Base-by-base conservation (phyloP, 106 monocot species). In the Dioscorea dumetorum region DNA sequence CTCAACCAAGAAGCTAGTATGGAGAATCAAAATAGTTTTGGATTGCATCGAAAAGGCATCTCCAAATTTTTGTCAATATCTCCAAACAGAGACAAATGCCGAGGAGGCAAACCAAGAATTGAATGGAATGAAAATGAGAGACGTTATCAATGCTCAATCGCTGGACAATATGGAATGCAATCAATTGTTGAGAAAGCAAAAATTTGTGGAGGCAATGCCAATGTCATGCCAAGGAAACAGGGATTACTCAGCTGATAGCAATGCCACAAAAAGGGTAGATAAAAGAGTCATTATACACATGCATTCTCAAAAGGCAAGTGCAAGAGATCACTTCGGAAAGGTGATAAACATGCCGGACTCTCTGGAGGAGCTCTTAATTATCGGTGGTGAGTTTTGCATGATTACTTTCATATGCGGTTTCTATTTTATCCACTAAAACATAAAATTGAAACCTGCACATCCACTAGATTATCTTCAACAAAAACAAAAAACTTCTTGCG, bases 201-300 rank as follows among this genome's bases (percentile, higher is more conserved):
- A 41, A 41, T 41, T 41, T 41, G 41, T 10, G 0, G 41, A 41
- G 41, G 10, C 41, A 41, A 41, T 41, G 41, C 10, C 41, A 41
- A 41, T 41, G 5, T 41, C 41, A 41, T 10, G 10, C 6, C 5
- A 1, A 41, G 6, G 41, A 41, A 41, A 41, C 41, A 41, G 41
- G 41, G 41, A 6, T 41, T 41, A 10, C 10, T 41, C 41, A 41
- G 41, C 41, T 41, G 41, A 6, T 41, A 41, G 41, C 10, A 41
- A 41, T 41, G 41, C 41, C 41, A 41, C 5, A 41, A 10, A 41
- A 41, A 59, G 35, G 34, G 50, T 8, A 18, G 64, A 48, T 33
- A 83, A 57, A 80, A 87, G 87, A 69, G 80, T 87, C 61, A 80
- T 70, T 2, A 71, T 87, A 66, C 76, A 83, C 33, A 71, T 74